These are phyloP conservation scores for Neurospora sp. DNA, from an alignment of 495 filamentous ascomycete species.

Conservation along the genomic window DNA sequence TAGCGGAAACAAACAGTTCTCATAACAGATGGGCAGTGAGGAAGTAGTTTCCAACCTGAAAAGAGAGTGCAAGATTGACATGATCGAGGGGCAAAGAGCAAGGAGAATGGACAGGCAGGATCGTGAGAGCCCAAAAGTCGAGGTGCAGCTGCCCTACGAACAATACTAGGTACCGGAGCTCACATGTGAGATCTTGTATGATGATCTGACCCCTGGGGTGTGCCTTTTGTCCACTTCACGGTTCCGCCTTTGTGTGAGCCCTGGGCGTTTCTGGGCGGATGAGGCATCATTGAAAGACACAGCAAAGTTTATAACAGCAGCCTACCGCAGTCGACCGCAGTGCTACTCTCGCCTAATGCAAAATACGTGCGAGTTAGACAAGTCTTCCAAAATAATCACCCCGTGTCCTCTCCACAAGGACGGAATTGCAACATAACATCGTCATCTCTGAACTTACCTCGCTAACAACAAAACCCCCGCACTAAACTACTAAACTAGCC, in stretches of 20 bases:
- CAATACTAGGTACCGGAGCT: neutral
- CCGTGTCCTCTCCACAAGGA: neutral
- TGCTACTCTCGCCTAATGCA: neutral
- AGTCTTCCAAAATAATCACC: neutral
- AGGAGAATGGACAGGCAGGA: neutral
- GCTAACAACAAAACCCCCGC: neutral
- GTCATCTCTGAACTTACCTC: neutral
- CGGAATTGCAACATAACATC: neutral
- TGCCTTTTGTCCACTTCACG: neutral
- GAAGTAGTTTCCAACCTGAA: neutral
- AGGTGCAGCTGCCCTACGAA: neutral
- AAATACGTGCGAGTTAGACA: neutral
- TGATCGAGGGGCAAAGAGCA: neutral
- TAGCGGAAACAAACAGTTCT: neutral
- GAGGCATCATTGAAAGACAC: neutral
- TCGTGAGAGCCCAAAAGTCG: neutral
- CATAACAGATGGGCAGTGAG: no score
- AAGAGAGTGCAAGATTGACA: neutral
- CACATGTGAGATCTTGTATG: neutral
- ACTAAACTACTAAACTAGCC: neutral
- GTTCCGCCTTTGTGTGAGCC: neutral
- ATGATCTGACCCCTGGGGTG: neutral
- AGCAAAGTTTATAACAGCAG: neutral
- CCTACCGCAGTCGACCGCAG: neutral
- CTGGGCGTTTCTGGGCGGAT: neutral